phyloP scores from a whole-genome alignment of 768 basidiomycete species.

The Termitomyces sp. region DNA sequence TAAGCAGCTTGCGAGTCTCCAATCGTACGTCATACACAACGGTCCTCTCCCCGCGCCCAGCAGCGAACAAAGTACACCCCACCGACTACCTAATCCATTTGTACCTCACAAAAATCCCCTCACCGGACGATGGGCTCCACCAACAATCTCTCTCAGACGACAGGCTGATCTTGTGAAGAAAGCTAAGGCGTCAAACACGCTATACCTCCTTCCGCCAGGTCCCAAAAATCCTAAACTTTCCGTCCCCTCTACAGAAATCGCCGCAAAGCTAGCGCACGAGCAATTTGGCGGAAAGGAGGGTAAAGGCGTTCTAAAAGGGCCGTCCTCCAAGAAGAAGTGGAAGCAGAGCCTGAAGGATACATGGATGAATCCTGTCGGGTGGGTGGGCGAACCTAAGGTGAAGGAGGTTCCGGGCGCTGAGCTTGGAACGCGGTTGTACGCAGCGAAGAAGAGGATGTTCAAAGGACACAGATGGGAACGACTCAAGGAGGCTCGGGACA shows the following conservation, averaged over 20 bases:
- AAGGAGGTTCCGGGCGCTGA: slow-evolving; percentile 47
- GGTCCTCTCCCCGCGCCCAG: slow-evolving; percentile 34
- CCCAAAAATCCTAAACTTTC: slow-evolving; percentile 40
- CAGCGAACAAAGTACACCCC: slow-evolving; percentile 16
- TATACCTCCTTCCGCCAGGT: slow-evolving; percentile 67
- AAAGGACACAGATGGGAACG: slow-evolving; percentile 92
- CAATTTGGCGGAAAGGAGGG: slow-evolving; percentile 6
- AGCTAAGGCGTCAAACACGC: slow-evolving; percentile 50
- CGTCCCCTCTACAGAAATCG: neutral
- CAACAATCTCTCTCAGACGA: slow-evolving; percentile 69
- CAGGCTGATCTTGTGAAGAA: slow-evolving; percentile 79
- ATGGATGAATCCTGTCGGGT: slow-evolving; percentile 34
- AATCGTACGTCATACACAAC: slow-evolving; percentile 33
- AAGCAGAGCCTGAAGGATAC: slow-evolving; percentile 12
- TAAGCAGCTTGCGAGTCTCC: slow-evolving; percentile 33
- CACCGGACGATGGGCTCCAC: slow-evolving; percentile 63
- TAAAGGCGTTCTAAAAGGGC: slow-evolving; percentile 7
- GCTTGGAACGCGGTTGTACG: slow-evolving; percentile 64
- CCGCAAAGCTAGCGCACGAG: slow-evolving; percentile 3
- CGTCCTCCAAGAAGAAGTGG: slow-evolving; percentile 7
- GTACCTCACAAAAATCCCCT: slow-evolving; percentile 56
- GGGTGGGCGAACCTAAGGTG: slow-evolving; percentile 43
- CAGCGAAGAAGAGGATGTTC: slow-evolving; percentile 82
- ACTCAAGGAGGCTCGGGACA: slow-evolving; percentile 40
- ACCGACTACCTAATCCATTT: slow-evolving; percentile 64